Conservation (phyloP, 2,329 filamentous ascomycete genomes). For the Pseudogymnoascus sp. region DNA sequence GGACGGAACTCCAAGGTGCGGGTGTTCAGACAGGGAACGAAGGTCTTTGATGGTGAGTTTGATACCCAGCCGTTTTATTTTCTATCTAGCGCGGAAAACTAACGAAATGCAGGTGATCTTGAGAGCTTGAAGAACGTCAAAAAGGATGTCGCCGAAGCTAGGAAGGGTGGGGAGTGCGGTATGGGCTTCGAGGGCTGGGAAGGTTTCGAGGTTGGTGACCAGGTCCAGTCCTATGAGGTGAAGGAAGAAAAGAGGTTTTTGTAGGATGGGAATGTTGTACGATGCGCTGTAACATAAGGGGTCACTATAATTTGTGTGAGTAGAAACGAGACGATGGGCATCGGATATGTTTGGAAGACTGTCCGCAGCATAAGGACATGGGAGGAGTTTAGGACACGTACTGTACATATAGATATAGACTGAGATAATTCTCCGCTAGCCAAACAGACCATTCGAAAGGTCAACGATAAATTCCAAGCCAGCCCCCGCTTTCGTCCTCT, state of each 20-base stretch:
- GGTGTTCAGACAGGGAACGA: slow-evolving; percentile 62
- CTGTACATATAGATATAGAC: slow-evolving; percentile 2
- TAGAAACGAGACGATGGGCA: slow-evolving; percentile 2
- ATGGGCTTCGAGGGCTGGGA: slow-evolving; percentile 76
- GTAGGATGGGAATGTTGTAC: slow-evolving; percentile 15
- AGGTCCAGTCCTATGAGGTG: slow-evolving; percentile 82
- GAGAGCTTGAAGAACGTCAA: slow-evolving; percentile 83
- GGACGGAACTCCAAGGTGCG: slow-evolving; percentile 56
- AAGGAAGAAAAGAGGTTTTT: slow-evolving; percentile 52
- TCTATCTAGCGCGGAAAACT: neutral
- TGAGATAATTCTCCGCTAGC: slow-evolving; percentile 1
- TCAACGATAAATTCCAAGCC: neutral
- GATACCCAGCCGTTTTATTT: slow-evolving; percentile 5
- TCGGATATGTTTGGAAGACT: neutral
- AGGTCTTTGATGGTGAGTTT: slow-evolving; percentile 72
- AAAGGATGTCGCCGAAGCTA: slow-evolving; percentile 83
- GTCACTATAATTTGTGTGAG: slow-evolving; percentile 4
- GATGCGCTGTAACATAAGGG: neutral
- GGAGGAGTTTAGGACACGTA: neutral
- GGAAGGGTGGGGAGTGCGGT: slow-evolving; percentile 89
- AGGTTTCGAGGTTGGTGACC: slow-evolving; percentile 71
- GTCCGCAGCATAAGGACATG: neutral
- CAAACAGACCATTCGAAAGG: neutral
- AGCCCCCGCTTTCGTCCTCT: neutral
- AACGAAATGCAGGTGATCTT: slow-evolving; percentile 53